Evolutionary conservation across 192 early-diverging fungal species (phyloP).

Genomic region (Backusella westeae): DNA sequence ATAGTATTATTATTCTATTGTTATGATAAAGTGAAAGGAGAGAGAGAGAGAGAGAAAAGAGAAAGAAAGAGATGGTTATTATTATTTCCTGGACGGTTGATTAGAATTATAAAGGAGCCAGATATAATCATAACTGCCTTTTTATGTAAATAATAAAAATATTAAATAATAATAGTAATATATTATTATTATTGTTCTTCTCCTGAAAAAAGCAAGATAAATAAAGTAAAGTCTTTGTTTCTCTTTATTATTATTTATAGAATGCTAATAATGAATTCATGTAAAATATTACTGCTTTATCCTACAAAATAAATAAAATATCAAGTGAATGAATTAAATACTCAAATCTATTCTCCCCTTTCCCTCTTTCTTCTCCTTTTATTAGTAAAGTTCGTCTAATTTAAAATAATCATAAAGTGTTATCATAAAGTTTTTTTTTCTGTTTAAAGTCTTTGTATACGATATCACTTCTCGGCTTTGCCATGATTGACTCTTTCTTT

Average conservation of each 20-base stretch:
- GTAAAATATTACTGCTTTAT: too few species aligned
- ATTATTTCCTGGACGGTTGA: neutral
- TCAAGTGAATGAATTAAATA: too few species aligned
- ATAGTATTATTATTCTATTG: neutral
- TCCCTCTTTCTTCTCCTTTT: neutral
- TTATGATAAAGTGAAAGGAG: neutral
- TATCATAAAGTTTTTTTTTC: neutral
- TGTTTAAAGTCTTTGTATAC: neutral
- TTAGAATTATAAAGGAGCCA: neutral
- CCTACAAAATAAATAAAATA: too few species aligned
- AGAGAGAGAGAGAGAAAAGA: neutral
- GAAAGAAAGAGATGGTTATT: neutral
- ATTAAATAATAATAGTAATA: neutral
- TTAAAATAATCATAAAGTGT: neutral
- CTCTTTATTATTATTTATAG: too few species aligned
- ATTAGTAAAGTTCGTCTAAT: neutral
- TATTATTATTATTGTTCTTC: neutral
- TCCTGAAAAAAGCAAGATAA: neutral
- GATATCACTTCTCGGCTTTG: too few species aligned
- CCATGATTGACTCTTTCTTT: too few species aligned
- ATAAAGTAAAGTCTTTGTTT: too few species aligned
- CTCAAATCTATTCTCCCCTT: neutral
- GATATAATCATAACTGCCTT: conserved; percentile 4
- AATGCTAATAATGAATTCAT: too few species aligned
- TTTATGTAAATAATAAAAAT: neutral